phyloP scores from a whole-genome alignment of 805 yeast genomes.

The Yarrowia sp. region DNA sequence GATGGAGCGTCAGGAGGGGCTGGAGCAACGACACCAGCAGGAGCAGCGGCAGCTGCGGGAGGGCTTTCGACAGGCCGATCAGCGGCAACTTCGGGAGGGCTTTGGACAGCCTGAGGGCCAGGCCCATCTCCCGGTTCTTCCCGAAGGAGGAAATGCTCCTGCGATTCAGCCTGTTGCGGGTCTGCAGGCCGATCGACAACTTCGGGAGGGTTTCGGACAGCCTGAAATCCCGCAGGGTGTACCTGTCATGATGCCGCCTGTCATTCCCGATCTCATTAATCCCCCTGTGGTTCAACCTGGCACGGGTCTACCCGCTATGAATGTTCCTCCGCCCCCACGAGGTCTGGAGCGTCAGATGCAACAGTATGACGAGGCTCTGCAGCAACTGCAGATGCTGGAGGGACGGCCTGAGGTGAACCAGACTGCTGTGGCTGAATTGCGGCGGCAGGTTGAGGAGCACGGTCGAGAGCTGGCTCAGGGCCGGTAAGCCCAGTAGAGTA shows the following conservation, averaged over 20 bases:
- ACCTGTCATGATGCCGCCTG: no score
- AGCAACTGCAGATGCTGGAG: constrained; percentile 13
- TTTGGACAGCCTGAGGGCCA: not conserved
- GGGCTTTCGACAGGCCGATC: not conserved
- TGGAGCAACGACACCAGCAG: constrained; percentile 8
- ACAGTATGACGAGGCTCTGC: constrained; percentile 3
- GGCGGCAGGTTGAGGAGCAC: constrained; percentile 10
- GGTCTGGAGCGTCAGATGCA: constrained; percentile 1
- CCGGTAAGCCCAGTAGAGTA: not conserved
- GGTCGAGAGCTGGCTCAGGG: not conserved
- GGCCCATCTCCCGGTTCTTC: not conserved
- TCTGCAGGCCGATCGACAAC: not conserved
- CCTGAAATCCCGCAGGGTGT: no score
- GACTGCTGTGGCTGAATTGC: not conserved
- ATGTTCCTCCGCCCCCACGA: not conserved
- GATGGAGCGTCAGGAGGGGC: constrained; percentile 20
- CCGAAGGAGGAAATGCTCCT: not conserved
- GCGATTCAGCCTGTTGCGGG: not conserved
- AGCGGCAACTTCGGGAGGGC: not conserved
- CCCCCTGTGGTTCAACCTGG: not conserved
- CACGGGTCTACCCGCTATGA: not conserved
- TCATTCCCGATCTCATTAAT: no score
- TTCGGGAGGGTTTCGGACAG: no score
- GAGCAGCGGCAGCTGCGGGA: constrained; percentile 3
- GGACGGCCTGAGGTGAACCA: constrained; percentile 5